A percentile compares a stretch with the other conserved stretches of the same genome.
phyloP scores from a whole-genome alignment of 441 rosid species.

The Iberis amara region DNA sequence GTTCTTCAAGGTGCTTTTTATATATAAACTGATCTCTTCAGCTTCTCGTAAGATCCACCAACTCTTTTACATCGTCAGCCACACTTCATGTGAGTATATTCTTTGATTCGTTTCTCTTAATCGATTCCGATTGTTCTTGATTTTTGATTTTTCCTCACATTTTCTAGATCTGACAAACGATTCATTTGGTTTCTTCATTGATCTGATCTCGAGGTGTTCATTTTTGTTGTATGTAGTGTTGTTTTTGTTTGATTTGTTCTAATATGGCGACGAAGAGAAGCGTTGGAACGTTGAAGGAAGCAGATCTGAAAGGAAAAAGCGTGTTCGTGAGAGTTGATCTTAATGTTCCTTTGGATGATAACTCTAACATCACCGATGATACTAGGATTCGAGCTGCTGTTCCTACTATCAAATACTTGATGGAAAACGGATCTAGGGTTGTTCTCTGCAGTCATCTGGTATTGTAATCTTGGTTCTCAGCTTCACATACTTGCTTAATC shows the following conservation, averaged over 20 bases:
- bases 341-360: slow-evolving; percentile 89
- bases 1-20: neutral
- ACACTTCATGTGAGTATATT: slow-evolving; percentile 23
- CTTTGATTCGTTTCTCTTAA: neutral
- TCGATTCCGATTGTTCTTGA: neutral
- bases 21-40: too few relatives aligned
- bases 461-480: neutral
- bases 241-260: neutral
- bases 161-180: neutral
- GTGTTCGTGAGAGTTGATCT: slow-evolving; percentile 95
- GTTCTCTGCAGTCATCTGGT: slow-evolving; percentile 78
- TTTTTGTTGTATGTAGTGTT: slow-evolving; percentile 10
- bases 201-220: slow-evolving; percentile 2
- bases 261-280: slow-evolving; percentile 83
- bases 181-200: slow-evolving; percentile 5
- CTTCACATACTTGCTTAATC: too few relatives aligned
- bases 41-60: too few relatives aligned
- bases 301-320: slow-evolving; percentile 86
- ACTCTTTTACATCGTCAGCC: slow-evolving; percentile 1
- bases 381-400: slow-evolving; percentile 89
- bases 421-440: slow-evolving; percentile 59
- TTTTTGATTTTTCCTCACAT: too few relatives aligned
- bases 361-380: slow-evolving; percentile 80
- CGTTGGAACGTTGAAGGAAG: slow-evolving; percentile 61
- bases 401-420: slow-evolving; percentile 85